These are phyloP conservation scores for Entophlyctis luteolus DNA, from an alignment of 192 early-diverging fungal species.

Conservation along the genomic window DNA sequence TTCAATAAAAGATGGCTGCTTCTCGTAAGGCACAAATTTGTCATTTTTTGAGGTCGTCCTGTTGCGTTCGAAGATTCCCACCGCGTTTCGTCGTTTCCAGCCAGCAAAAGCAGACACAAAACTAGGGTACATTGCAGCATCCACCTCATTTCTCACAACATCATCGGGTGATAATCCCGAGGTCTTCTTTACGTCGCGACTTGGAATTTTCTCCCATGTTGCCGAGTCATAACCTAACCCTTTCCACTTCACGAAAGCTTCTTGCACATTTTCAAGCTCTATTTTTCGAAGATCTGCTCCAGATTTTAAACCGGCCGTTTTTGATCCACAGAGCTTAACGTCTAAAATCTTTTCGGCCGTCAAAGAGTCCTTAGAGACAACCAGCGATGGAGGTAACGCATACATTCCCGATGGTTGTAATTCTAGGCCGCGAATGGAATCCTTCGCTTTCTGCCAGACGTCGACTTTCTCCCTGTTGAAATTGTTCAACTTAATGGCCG, in stretches of 20 bases:
- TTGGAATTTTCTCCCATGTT: conserved; percentile 29
- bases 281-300: conserved; percentile 1
- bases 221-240: conserved; percentile 51
- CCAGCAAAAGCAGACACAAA: conserved; percentile 36
- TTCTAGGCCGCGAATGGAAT: not conserved
- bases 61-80: conserved; percentile 27
- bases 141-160: conserved; percentile 22
- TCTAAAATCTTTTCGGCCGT: conserved; percentile 41
- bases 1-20: conserved; percentile 52
- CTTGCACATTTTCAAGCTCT: conserved; percentile 40
- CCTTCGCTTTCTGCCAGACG: not conserved
- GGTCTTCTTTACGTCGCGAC: not conserved
- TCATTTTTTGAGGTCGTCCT: conserved; percentile 18
- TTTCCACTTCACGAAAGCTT: conserved; percentile 64
- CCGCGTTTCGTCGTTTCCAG: conserved; percentile 29
- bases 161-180: not conserved
- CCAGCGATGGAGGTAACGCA: conserved; percentile 31
- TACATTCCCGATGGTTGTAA: not conserved
- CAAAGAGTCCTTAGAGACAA: conserved; percentile 21
- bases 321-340: not conserved
- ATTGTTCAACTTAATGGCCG: not conserved
- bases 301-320: not conserved
- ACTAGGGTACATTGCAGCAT: conserved; percentile 20
- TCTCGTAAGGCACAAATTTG: conserved; percentile 46
- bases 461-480: conserved; percentile 32